phyloP scores from a whole-genome alignment of 2,329 filamentous ascomycete genomes.

The Cladosporium colombiae region DNA sequence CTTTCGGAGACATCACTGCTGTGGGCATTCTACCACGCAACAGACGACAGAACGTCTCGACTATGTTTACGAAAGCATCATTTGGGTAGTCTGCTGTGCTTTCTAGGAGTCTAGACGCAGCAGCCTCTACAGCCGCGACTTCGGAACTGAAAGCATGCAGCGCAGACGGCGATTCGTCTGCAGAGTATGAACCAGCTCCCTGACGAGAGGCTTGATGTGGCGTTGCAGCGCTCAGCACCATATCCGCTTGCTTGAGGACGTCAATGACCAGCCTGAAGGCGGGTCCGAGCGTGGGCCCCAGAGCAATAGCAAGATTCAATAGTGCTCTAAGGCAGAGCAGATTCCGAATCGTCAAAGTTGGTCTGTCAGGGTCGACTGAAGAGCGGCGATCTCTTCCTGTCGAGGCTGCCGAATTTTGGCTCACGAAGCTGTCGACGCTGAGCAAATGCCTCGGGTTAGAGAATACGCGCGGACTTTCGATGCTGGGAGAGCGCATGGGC shows the following conservation, averaged over 20 bases:
- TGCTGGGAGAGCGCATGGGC: conserved; percentile 35
- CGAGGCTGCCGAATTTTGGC: conserved; percentile 54
- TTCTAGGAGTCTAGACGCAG: conserved; percentile 82
- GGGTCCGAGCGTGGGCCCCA: conserved; percentile 80
- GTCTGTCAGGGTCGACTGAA: conserved; percentile 54
- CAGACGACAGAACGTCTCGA: conserved; percentile 73
- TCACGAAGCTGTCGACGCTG: conserved; percentile 70
- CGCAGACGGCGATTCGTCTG: conserved; percentile 30
- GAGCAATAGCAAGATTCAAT: conserved; percentile 90
- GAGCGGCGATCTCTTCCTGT: conserved; percentile 61
- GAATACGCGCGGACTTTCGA: conserved; percentile 62
- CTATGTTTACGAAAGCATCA: conserved; percentile 73
- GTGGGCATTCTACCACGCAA: conserved; percentile 48
- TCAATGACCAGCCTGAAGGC: conserved; percentile 92
- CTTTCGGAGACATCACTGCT: not conserved
- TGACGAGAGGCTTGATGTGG: conserved; percentile 32
- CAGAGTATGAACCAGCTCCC: conserved; percentile 23
- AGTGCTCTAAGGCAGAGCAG: conserved; percentile 85
- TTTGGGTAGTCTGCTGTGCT: conserved; percentile 91
- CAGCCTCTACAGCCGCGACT: conserved; percentile 84
- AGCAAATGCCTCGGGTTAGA: conserved; percentile 71
- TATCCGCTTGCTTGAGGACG: conserved; percentile 88
- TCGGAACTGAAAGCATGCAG: conserved; percentile 63
- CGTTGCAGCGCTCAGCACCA: conserved; percentile 64
- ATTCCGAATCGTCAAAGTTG: conserved; percentile 80